Percentiles rank a stretch among this genome's conserved stretches.
Evolutionary conservation across 2,329 filamentous ascomycete species (phyloP).

Genomic region (Diaporthe sp.): DNA sequence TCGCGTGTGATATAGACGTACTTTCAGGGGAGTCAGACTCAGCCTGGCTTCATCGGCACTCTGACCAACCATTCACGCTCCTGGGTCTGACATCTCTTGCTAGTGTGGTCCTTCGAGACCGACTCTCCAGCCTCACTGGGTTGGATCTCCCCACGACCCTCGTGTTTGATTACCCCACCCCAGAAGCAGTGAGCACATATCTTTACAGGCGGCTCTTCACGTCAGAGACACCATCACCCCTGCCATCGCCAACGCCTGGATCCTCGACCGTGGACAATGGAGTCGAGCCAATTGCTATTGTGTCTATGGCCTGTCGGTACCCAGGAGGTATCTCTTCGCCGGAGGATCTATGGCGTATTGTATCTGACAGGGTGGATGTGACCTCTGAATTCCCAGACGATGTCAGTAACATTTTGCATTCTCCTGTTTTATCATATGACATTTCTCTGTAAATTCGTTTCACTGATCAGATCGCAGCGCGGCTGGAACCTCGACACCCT

Average conservation of each 20-base stretch:
- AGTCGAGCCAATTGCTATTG: slow-evolving; percentile 25
- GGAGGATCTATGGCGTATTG: slow-evolving; percentile 27
- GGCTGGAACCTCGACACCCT: slow-evolving; percentile 12
- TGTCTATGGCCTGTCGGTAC: slow-evolving; percentile 34
- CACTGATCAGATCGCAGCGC: background rate
- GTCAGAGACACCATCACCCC: background rate
- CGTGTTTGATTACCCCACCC: slow-evolving; percentile 25
- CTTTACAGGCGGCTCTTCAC: background rate
- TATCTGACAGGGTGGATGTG: slow-evolving; percentile 17
- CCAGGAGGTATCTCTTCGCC: slow-evolving; percentile 32
- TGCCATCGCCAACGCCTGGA: background rate
- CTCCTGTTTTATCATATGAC: background rate
- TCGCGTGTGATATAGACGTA: background rate
- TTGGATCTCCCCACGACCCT: slow-evolving; percentile 13
- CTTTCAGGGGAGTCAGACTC: background rate
- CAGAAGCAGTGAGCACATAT: slow-evolving; percentile 13
- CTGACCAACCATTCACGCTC: background rate
- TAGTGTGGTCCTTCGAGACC: slow-evolving; percentile 20
- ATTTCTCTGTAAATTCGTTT: background rate
- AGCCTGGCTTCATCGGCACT: background rate
- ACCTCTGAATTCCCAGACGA: slow-evolving; percentile 33
- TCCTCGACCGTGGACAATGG: background rate
- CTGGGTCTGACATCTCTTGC: slow-evolving; percentile 17
- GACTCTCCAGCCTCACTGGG: slow-evolving; percentile 22
- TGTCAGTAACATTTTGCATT: background rate